These are phyloP conservation scores for Camelina laxa DNA, from an alignment of 345 rosid species.

Conservation along the genomic window DNA sequence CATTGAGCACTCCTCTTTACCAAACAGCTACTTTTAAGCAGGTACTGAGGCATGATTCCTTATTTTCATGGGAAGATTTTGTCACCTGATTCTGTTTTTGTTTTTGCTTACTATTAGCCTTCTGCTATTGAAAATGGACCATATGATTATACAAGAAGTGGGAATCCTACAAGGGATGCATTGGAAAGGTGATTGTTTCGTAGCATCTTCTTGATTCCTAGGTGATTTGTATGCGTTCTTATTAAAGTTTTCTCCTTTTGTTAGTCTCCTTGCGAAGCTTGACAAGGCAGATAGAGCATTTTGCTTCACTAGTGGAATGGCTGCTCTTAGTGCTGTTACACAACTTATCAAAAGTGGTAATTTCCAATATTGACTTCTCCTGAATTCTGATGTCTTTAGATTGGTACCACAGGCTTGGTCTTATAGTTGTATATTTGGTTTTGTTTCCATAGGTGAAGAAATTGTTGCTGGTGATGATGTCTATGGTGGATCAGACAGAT, in stretches of 20 bases:
- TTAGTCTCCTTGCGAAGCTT: constrained; percentile 88
- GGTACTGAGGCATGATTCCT: constrained; percentile 45
- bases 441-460: constrained; percentile 64
- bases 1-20: constrained; percentile 87
- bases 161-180: constrained; percentile 90
- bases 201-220: constrained; percentile 14
- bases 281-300: constrained; percentile 95
- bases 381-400: not conserved
- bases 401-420: not conserved
- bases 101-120: constrained; percentile 54
- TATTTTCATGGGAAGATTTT: not conserved
- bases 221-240: constrained; percentile 9
- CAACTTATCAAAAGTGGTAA: constrained; percentile 77
- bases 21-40: constrained; percentile 95
- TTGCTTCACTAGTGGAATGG: constrained; percentile 99
- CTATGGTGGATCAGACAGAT: constrained; percentile 93
- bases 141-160: constrained; percentile 97
- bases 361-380: not conserved
- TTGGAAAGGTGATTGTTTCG: constrained; percentile 65
- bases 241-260: constrained; percentile 16
- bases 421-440: constrained; percentile 5
- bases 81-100: not conserved
- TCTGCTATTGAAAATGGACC: constrained; percentile 81
- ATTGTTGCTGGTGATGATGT: constrained; percentile 95
- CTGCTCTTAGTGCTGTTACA: constrained; percentile 84